phyloP scores from a whole-genome alignment of 495 filamentous ascomycete species.

The Penicillium macrosclerotiorum region DNA sequence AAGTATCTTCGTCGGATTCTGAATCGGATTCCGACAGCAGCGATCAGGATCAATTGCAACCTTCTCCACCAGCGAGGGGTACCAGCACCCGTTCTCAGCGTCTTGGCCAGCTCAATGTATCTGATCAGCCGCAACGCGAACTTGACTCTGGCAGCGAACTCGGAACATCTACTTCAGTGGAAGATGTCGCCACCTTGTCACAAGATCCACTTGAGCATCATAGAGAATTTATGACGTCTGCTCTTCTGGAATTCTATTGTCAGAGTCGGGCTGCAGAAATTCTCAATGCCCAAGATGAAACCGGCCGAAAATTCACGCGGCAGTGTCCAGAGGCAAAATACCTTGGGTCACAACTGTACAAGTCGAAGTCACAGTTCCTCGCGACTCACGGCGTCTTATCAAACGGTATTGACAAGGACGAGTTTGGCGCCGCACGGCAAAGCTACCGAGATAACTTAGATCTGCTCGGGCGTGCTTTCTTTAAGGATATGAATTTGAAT shows the following conservation, averaged over 20 bases:
- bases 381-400: conserved; percentile 40
- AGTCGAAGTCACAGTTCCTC: conserved; percentile 41
- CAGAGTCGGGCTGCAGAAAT: conserved; percentile 44
- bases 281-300: conserved; percentile 39
- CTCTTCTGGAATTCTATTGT: conserved; percentile 46
- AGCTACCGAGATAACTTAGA: conserved; percentile 46
- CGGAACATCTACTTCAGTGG: conserved; percentile 16
- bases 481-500: conserved; percentile 36
- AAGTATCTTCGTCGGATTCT: conserved; percentile 40
- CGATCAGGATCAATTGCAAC: conserved; percentile 13
- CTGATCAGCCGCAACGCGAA: not conserved
- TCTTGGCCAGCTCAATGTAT: conserved; percentile 5
- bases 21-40: conserved; percentile 27
- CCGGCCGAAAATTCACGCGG: conserved; percentile 32
- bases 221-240: conserved; percentile 43
- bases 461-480: conserved; percentile 33
- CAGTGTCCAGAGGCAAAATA: conserved; percentile 44
- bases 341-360: conserved; percentile 42
- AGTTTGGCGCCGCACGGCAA: conserved; percentile 34
- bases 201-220: conserved; percentile 34
- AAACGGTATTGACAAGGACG: conserved; percentile 39
- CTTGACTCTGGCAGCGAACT: conserved; percentile 11
- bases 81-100: conserved; percentile 1
- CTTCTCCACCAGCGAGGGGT: not conserved
- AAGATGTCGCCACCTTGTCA: conserved; percentile 19